Conservation (phyloP, 371 early-diverging fungal species). For the Circinella umbellata region DNA sequence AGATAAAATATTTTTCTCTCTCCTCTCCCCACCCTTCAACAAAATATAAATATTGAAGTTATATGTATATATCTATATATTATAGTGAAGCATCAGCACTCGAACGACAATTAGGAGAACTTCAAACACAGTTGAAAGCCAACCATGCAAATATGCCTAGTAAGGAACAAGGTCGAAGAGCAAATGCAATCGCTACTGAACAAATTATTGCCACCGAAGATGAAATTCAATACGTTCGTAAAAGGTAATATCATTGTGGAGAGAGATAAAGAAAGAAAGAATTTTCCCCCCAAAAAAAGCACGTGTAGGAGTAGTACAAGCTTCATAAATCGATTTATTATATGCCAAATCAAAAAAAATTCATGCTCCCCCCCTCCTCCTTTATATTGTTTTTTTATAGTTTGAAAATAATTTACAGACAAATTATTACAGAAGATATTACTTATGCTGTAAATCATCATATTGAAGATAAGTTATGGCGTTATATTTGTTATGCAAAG, state of each 20-base stretch:
- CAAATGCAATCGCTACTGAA: slow-evolving; percentile 36
- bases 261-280: not conserved
- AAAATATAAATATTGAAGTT: not conserved
- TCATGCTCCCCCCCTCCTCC: not conserved
- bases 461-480: slow-evolving; percentile 55
- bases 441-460: slow-evolving; percentile 38
- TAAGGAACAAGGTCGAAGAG: slow-evolving; percentile 43
- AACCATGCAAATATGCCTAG: slow-evolving; percentile 42
- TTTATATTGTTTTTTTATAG: too few species aligned
- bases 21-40: too few species aligned
- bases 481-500: slow-evolving; percentile 49
- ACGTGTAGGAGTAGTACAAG: not conserved
- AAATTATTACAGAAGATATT: slow-evolving; percentile 34
- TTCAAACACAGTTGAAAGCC: slow-evolving; percentile 47
- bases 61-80: not conserved
- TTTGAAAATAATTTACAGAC: slow-evolving; percentile 40
- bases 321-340: too few species aligned
- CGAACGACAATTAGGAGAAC: slow-evolving; percentile 48
- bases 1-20: not conserved
- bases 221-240: slow-evolving; percentile 51
- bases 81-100: slow-evolving; percentile 53
- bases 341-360: not conserved
- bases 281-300: too few species aligned
- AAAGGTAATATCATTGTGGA: slow-evolving; percentile 30
- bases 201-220: slow-evolving; percentile 52